Base-by-base conservation (phyloP, 2,329 filamentous ascomycete genomes). In the Nakataea oryzae region DNA sequence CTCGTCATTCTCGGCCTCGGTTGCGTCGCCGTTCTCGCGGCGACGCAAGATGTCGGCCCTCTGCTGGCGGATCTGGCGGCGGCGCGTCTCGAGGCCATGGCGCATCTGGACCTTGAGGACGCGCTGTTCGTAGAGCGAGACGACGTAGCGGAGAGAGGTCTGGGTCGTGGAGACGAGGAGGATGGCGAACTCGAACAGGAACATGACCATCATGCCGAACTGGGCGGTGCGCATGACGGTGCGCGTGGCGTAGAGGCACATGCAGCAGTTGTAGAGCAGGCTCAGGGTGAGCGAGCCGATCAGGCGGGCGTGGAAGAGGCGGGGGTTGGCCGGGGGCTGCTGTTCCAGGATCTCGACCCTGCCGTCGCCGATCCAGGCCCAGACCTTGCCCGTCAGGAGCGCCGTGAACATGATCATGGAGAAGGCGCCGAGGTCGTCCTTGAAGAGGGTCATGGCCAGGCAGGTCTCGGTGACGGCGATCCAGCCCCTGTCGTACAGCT, bases 131-230 rank as follows among this genome's bases (percentile, higher is more conserved):
- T 87, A 79, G 56, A 97, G 75, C 3, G 89, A 90, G 60, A 97
- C 82, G 26, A 83, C 74, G 74, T 99, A 99, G 64, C 93, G 86
- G 62, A 86, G 79, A 2, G 85, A 82, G 0, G 92, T 96, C 58
- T 93, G 92, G 61, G 86, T 79, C 0, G 93, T 96, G 60, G 87
- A 87, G 12, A 96, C 88, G 2, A 86, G 82, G 64, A 97, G 78
- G 56, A 99, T 87, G 50, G 93, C 93, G 71, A 97, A 97, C 74
- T 99, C 95, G 69, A 99, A 99, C 7, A 96, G 86, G 70, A 99
- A 99, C 92, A 99, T 97, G 65, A 99, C 92, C 92, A 97, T 99
- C 90, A 99, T 97, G 63, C 96, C 95, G 0, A 93, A 92, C n/a
- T 89, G 83, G 2, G 93, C 91, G 71, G 96, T 87, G 63, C 90